Evolutionary conservation across 495 filamentous ascomycete genomes (phyloP).

Genomic region (Podospora pseudopauciseta): DNA sequence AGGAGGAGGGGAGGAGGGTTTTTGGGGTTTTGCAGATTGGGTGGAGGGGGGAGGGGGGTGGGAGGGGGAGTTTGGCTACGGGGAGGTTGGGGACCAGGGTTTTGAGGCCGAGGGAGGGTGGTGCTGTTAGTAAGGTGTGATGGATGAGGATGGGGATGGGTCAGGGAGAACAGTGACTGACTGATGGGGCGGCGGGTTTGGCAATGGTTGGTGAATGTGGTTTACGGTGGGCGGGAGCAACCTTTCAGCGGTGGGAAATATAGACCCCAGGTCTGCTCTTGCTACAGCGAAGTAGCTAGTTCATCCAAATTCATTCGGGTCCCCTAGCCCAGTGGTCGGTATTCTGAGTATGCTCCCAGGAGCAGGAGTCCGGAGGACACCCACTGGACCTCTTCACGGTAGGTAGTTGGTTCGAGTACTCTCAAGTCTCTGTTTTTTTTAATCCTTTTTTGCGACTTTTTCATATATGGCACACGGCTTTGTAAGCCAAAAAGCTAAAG

Average conservation of each 20-base stretch:
- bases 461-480: too few species aligned
- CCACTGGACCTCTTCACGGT: not conserved
- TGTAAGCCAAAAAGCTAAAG: too few species aligned
- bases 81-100: conserved; percentile 65
- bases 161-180: not conserved
- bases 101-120: conserved; percentile 18
- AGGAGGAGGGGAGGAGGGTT: conserved; percentile 58
- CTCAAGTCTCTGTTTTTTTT: too few species aligned
- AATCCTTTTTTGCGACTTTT: too few species aligned
- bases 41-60: conserved; percentile 88
- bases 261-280: not conserved
- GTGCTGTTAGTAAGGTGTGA: not conserved
- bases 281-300: not conserved
- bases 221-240: not conserved
- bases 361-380: not conserved
- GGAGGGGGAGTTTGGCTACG: conserved; percentile 80
- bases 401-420: not conserved
- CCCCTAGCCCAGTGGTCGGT: not conserved
- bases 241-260: not conserved
- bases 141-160: not conserved
- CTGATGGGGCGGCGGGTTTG: too few species aligned
- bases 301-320: not conserved
- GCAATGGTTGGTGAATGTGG: too few species aligned
- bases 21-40: conserved; percentile 81
- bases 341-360: not conserved